Evolutionary conservation across 768 basidiomycete genomes (phyloP), one percentile per base, ranked within the genome.

Genomic region (Amanita subjunquillea): DNA sequence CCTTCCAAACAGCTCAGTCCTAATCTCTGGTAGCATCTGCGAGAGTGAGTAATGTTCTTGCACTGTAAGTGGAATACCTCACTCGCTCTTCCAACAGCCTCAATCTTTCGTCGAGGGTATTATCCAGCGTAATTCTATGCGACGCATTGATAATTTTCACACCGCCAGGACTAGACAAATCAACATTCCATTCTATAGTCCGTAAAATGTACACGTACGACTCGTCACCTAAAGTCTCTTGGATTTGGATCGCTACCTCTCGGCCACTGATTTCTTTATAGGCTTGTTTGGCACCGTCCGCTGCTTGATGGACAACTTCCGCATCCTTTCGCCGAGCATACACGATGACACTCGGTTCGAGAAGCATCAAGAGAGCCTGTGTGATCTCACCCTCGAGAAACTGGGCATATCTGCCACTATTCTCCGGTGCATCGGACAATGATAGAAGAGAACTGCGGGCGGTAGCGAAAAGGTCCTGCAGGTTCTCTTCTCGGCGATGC

Each of bases 21-120:
- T 75, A 59, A 98, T 91, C 70, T 96, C 93, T 2, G 95, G 95
- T 23, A 98, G 74, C 95, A 97, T 97, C 91, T 95, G 39, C 37
- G 7, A 42, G 44, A 25, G 44, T n/a, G 38, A 45, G 15, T 6
- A 43, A 17, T 15, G 12, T 17, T 0, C 25, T 45, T 30, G 38
- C 4, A 41, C 17, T n/a, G 12, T 9, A 25, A 6, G 44, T 48
- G 3, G 30, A 6, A 25, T 22, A 54, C 12, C 83, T 56, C 57
- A 91, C 92, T 69, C 87, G 78, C 63, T 96, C 91, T 69, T 97
- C 93, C 38, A 99, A 71, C 58, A 98, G 67, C 57, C 83, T 77
- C 62, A 99, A 68, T 44, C 95, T 78, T 67, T 97, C 93, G 59
- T 95, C 94, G 48, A 99, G 73, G 2, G 94, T 93, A 64, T 99